Evolutionary conservation across 2,329 filamentous ascomycete species (phyloP).

Genomic region (Drechslerella coelobrocha): DNA sequence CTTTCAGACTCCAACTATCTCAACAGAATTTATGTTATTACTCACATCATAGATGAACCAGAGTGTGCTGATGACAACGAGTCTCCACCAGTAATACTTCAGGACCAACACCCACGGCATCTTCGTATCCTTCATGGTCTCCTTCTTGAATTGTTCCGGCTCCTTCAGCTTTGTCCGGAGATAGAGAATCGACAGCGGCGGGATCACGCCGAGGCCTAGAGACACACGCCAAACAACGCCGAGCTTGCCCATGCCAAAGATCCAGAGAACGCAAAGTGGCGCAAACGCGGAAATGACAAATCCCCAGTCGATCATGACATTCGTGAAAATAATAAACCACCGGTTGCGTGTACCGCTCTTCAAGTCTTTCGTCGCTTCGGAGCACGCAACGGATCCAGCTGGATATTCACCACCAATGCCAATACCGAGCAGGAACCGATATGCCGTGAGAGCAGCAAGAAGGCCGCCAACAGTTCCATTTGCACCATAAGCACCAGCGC

Average conservation of each 20-base stretch:
- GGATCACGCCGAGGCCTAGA: slow-evolving; percentile 79
- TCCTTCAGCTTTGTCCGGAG: slow-evolving; percentile 77
- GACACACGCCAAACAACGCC: slow-evolving; percentile 81
- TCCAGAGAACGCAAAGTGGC: slow-evolving; percentile 70
- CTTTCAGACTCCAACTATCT: background rate
- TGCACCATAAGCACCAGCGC: slow-evolving; percentile 75
- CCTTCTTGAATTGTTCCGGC: slow-evolving; percentile 75
- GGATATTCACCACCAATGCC: slow-evolving; percentile 86
- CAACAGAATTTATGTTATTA: slow-evolving; percentile 2
- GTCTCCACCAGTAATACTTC: slow-evolving; percentile 75
- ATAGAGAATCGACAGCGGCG: slow-evolving; percentile 73
- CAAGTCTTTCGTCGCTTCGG: slow-evolving; percentile 83
- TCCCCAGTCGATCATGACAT: slow-evolving; percentile 83
- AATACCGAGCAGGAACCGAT: slow-evolving; percentile 64
- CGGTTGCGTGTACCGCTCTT: slow-evolving; percentile 81
- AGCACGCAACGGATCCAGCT: slow-evolving; percentile 80
- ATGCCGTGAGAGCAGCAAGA: slow-evolving; percentile 60
- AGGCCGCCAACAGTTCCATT: slow-evolving; percentile 73
- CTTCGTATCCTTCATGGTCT: slow-evolving; percentile 68
- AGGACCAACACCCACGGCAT: slow-evolving; percentile 66
- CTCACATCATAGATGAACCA: slow-evolving; percentile 83
- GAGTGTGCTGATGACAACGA: slow-evolving; percentile 74
- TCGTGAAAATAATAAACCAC: slow-evolving; percentile 91
- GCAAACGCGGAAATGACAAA: slow-evolving; percentile 83
- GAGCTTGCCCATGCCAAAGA: slow-evolving; percentile 69